Evolutionary conservation across 805 yeast genomes (phyloP).

Genomic region (Lipomyces yamanashiensis): DNA sequence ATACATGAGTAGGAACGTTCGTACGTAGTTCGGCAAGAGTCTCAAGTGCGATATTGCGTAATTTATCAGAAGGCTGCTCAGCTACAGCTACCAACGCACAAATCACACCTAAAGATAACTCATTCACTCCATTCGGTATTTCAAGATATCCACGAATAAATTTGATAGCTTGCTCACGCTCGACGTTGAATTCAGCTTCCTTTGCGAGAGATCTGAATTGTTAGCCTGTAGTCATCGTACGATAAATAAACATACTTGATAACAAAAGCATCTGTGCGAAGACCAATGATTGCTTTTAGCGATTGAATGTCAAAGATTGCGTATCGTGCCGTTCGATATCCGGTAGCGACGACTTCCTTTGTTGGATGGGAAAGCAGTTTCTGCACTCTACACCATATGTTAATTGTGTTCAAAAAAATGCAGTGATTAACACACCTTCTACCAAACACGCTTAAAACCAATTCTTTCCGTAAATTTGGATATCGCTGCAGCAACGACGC

Average conservation of each 20-base stretch:
- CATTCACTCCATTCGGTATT: conserved; percentile 57
- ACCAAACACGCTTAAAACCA: conserved; percentile 50
- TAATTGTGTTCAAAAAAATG: neutral
- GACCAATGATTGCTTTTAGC: conserved; percentile 55
- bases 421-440: conserved; percentile 34
- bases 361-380: conserved; percentile 61
- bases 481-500: conserved; percentile 59
- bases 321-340: conserved; percentile 73
- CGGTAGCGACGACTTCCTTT: conserved; percentile 71
- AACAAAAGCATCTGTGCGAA: conserved; percentile 65
- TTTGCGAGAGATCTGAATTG: conserved; percentile 56
- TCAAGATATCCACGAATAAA: conserved; percentile 66
- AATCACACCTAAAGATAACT: conserved; percentile 64
- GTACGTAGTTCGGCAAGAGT: conserved; percentile 54
- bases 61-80: conserved; percentile 57
- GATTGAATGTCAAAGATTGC: conserved; percentile 61
- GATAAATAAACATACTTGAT: conserved; percentile 48
- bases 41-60: conserved; percentile 57
- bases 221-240: neutral
- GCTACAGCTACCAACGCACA: conserved; percentile 68
- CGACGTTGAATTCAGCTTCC: conserved; percentile 58
- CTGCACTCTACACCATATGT: conserved; percentile 51
- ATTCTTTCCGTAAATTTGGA: conserved; percentile 66
- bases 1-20: neutral
- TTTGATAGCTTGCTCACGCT: conserved; percentile 78